A percentile compares a stretch with the other conserved stretches of the same genome.
Evolutionary conservation across 192 early-diverging fungal genomes (phyloP).

Genomic region (Blastocladiella britannica): DNA sequence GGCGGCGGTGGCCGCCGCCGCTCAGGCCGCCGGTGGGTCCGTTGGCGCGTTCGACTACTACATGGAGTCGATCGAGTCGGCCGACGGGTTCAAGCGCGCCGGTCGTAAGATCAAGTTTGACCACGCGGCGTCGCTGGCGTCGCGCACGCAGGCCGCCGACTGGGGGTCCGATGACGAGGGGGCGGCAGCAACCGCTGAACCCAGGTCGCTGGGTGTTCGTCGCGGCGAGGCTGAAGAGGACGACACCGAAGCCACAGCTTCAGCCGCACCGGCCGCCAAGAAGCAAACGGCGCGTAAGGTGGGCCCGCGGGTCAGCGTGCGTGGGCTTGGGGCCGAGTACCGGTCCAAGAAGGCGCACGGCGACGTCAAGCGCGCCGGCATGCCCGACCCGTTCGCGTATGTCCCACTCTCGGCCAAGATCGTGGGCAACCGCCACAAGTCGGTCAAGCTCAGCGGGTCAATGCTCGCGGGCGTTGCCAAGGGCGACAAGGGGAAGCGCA

Average conservation of each 20-base stretch:
- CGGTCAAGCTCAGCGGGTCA: slow-evolving; percentile 2
- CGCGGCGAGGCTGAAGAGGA: too few relatives aligned
- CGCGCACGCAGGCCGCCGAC: neutral
- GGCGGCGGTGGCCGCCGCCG: slow-evolving; percentile 10
- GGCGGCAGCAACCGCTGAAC: too few relatives aligned
- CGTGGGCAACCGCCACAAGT: slow-evolving; percentile 30
- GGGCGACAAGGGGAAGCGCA: too few relatives aligned
- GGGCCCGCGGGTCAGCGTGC: too few relatives aligned
- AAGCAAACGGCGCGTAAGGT: neutral
- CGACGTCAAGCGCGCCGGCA: slow-evolving; percentile 74
- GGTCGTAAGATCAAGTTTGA: slow-evolving; percentile 77
- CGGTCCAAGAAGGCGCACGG: slow-evolving; percentile 68
- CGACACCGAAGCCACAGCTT: too few relatives aligned
- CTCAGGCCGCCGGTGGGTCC: slow-evolving; percentile 13
- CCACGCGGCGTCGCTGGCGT: slow-evolving; percentile 35
- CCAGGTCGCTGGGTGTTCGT: too few relatives aligned
- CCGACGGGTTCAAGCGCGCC: slow-evolving; percentile 66
- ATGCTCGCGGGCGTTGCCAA: neutral
- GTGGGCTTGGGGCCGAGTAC: slow-evolving; percentile 44
- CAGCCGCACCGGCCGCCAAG: neutral
- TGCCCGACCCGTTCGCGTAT: slow-evolving; percentile 86
- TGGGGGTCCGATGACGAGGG: slow-evolving; percentile 4
- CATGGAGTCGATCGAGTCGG: slow-evolving; percentile 50
- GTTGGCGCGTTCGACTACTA: slow-evolving; percentile 62
- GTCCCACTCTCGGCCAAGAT: slow-evolving; percentile 61